Base-by-base conservation (phyloP, 306 rosid genomes). In the Quercus berberidifolia region DNA sequence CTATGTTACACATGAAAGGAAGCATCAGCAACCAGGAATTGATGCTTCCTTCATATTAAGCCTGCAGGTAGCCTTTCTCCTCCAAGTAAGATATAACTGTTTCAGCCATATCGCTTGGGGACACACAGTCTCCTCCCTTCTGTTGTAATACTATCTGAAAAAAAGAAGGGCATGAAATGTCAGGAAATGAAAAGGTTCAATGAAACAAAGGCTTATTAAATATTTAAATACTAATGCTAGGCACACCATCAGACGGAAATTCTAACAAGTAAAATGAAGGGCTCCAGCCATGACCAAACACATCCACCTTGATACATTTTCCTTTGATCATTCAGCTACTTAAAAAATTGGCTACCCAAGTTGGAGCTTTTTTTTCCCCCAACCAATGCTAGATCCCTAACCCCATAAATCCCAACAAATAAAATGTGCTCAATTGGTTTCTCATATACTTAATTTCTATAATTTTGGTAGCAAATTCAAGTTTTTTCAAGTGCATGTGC, bases 131-230 rank as follows among this genome's bases (percentile, higher is more conserved):
- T 80, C 74, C 71, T 79, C 80, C 97, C 69, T 84, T 79, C 69
- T 89, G 95, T 76, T 83, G 93, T 87, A 95, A 85, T 23, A 90
- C 81, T 74, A 95, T 90, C 97, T 95, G 94, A 82, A 87, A 67
- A 74, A 55, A 63, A 73, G 54, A 77, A 28, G 59, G 25, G 58
- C 65, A 54, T 57, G 63, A 74, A 74, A 76, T 35, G 78, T 30
- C 31, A 69, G 25, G 59, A 43, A 75, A 4, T 8, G 49, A 71
- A 7, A 68, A 76, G 19, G 64, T 73, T 67, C 20, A 60, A 68
- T 73, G 62, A 77, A 26, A 33, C 3, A 64, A 67, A 71, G 41
- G 49, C 70, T 57, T 6, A 63, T n/a, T 38, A 14, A 25, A 71
- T 75, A 55, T 51, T 69, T 18, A 76, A 64, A 25, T n/a, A 17